phyloP scores from a whole-genome alignment of 768 basidiomycete species.

The Podaxis pistillaris region DNA sequence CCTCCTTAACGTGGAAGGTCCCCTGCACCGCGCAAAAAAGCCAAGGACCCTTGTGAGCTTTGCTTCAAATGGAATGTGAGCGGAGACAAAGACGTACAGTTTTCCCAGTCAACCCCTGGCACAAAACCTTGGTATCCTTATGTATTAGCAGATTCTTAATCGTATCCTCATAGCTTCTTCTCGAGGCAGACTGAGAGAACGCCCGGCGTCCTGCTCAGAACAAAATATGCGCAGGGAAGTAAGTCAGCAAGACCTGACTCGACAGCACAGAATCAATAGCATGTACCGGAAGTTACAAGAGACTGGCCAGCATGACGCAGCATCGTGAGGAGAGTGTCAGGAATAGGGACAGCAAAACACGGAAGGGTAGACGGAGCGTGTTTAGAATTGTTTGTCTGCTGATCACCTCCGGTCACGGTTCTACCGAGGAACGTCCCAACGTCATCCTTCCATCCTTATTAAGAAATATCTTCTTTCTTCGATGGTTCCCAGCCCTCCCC shows the following conservation, averaged over 20 bases:
- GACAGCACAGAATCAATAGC: not conserved
- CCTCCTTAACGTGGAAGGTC: slow-evolving; percentile 95
- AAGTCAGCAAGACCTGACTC: not conserved
- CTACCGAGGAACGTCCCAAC: slow-evolving; percentile 2
- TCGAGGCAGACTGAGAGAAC: slow-evolving; percentile 75
- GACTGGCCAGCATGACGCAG: slow-evolving; percentile 62
- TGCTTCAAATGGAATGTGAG: not conserved
- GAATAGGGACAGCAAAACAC: slow-evolving; percentile 5
- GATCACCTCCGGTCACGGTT: not conserved
- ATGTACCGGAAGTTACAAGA: slow-evolving; percentile 49
- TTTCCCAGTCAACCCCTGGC: slow-evolving; percentile 94
- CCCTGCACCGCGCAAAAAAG: slow-evolving; percentile 47
- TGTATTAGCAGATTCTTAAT: slow-evolving; percentile 89
- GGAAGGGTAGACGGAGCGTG: not conserved
- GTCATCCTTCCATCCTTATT: not conserved
- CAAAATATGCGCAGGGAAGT: not conserved
- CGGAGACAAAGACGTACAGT: slow-evolving; percentile 54
- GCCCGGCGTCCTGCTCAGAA: slow-evolving; percentile 65
- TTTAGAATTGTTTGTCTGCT: slow-evolving; percentile 10
- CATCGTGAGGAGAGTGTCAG: slow-evolving; percentile 37
- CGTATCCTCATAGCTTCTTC: slow-evolving; percentile 83
- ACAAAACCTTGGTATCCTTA: slow-evolving; percentile 92
- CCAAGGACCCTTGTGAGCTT: not conserved
- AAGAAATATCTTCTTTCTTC: not conserved
- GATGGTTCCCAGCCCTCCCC: not conserved